A percentile compares a stretch with the other conserved stretches of the same genome.
These are phyloP conservation scores for Dalbergia oliveri DNA, from an alignment of 306 rosid genomes.

Conservation along the genomic window DNA sequence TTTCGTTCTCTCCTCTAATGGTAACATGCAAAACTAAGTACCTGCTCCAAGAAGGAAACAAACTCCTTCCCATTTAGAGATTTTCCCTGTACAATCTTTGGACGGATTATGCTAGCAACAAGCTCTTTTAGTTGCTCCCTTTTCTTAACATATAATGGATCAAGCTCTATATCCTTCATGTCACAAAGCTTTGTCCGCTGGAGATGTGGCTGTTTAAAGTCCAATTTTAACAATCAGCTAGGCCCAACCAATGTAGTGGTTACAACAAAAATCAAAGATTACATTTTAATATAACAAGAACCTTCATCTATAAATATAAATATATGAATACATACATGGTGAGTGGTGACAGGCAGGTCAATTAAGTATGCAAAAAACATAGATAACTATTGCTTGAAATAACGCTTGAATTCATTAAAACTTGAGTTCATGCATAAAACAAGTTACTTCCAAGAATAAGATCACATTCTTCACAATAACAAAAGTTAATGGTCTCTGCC, in stretches of 20 bases:
- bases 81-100: conserved; percentile 92
- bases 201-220: conserved; percentile 86
- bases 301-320: conserved; percentile 1
- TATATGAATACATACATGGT: neutral
- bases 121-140: conserved; percentile 85
- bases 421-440: conserved; percentile 11
- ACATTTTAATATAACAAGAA: conserved; percentile 2
- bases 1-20: neutral
- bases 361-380: neutral
- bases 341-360: neutral
- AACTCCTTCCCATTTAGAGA: conserved; percentile 84
- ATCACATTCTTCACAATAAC: conserved; percentile 11
- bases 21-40: conserved; percentile 44
- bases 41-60: conserved; percentile 90
- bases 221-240: conserved; percentile 39
- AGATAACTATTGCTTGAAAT: conserved; percentile 8
- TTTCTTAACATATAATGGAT: conserved; percentile 71
- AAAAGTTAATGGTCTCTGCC: conserved; percentile 4
- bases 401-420: neutral
- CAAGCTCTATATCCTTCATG: conserved; percentile 89
- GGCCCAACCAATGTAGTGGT: neutral
- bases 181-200: conserved; percentile 97
- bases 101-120: conserved; percentile 80
- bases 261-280: conserved; percentile 14
- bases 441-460: neutral